phyloP scores from a whole-genome alignment of 306 rosid genomes.

The Cicer bijugum region DNA sequence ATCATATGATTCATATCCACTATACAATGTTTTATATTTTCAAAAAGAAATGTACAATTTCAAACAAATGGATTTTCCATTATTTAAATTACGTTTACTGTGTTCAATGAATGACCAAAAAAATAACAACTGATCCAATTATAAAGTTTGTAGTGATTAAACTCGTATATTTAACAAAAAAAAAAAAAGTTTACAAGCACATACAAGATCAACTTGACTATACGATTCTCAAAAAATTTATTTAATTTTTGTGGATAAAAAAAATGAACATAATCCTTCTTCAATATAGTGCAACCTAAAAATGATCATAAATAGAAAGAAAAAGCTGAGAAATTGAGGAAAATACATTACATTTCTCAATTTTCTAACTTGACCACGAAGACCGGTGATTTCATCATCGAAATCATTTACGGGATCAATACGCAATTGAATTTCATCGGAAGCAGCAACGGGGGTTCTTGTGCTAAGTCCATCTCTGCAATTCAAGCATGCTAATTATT shows the following conservation, averaged over 20 bases:
- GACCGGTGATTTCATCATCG: constrained; percentile 83
- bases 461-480: constrained; percentile 87
- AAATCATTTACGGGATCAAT: constrained; percentile 77
- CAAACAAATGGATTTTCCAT: no score
- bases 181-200: not conserved
- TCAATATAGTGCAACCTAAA: not conserved
- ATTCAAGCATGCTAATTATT: not conserved
- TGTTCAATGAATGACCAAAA: not conserved
- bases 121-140: not conserved
- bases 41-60: not conserved
- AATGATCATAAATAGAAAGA: not conserved
- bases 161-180: not conserved
- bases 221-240: not conserved
- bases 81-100: no score
- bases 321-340: not conserved
- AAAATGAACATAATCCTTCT: not conserved
- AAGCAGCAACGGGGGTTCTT: constrained; percentile 59
- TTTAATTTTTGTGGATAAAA: not conserved
- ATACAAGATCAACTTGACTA: not conserved
- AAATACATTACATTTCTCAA: constrained; percentile 66
- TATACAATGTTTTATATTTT: not conserved
- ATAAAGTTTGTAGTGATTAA: not conserved
- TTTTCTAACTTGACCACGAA: constrained; percentile 79
- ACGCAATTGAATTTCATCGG: constrained; percentile 86
- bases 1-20: not conserved